phyloP scores from a whole-genome alignment of 257 asterid species.

The Scutellaria galericulata region DNA sequence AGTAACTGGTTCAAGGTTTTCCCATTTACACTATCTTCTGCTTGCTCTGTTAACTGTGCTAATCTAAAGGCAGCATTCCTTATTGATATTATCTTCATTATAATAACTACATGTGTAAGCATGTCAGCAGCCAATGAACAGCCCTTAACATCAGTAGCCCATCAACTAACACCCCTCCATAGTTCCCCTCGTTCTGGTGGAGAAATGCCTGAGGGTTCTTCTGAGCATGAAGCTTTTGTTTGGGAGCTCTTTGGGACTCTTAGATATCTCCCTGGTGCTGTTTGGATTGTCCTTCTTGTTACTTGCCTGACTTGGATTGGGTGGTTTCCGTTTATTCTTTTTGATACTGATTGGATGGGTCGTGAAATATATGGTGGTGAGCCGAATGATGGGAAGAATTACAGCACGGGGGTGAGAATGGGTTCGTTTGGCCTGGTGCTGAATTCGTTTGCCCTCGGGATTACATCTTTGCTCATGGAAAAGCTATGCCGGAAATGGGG shows the following conservation, averaged over 20 bases:
- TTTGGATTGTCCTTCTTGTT: slow-evolving; percentile 79
- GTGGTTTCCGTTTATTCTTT: slow-evolving; percentile 87
- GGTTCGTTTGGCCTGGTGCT: slow-evolving; percentile 79
- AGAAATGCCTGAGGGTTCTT: slow-evolving; percentile 47
- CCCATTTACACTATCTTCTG: slow-evolving; percentile 70
- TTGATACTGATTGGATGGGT: slow-evolving; percentile 96
- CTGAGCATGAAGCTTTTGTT: slow-evolving; percentile 71
- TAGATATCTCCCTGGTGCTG: slow-evolving; percentile 62
- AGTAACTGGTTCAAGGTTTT: slow-evolving; percentile 79
- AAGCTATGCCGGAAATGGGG: slow-evolving; percentile 87
- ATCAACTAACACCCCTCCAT: neutral
- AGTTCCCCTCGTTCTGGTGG: slow-evolving; percentile 37
- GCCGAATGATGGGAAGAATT: slow-evolving; percentile 76
- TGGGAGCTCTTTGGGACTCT: slow-evolving; percentile 84
- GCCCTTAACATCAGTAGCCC: slow-evolving; percentile 41
- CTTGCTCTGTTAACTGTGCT: slow-evolving; percentile 78
- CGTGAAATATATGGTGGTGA: slow-evolving; percentile 88
- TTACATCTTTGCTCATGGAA: slow-evolving; percentile 86
- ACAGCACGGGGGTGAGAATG: slow-evolving; percentile 78
- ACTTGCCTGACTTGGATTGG: slow-evolving; percentile 85
- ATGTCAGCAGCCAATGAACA: slow-evolving; percentile 68
- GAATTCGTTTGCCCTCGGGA: slow-evolving; percentile 87
- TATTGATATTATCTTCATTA: slow-evolving; percentile 66
- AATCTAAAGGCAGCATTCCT: slow-evolving; percentile 87
- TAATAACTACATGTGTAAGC: slow-evolving; percentile 67